These are phyloP conservation scores for Lasiosphaeriaceae sp. DNA, from an alignment of 495 filamentous ascomycete genomes.

Conservation along the genomic window DNA sequence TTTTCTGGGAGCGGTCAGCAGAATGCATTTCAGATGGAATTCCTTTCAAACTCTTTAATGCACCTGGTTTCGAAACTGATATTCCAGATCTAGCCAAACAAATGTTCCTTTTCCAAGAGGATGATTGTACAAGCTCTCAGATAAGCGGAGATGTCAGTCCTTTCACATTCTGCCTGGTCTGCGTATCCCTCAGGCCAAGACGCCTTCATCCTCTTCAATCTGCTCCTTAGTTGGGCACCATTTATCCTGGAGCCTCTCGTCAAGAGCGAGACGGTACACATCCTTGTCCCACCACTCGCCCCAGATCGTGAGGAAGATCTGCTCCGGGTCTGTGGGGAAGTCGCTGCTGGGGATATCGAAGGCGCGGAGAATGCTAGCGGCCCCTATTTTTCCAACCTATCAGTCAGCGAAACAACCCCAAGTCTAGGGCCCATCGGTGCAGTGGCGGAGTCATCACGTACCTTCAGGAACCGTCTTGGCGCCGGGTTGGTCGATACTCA, in stretches of 20 bases:
- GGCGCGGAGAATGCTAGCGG: constrained; percentile 35
- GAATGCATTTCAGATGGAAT: too few species aligned
- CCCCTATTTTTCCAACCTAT: constrained; percentile 22
- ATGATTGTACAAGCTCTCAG: too few species aligned
- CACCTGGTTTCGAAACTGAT: too few species aligned
- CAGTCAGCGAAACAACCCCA: neutral
- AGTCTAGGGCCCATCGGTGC: neutral
- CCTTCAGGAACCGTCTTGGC: constrained; percentile 38
- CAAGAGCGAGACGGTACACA: constrained; percentile 29
- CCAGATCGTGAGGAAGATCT: constrained; percentile 46
- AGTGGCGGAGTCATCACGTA: constrained; percentile 12
- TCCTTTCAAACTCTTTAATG: too few species aligned
- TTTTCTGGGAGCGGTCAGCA: too few species aligned
- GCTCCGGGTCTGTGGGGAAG: constrained; percentile 42
- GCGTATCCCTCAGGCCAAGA: neutral
- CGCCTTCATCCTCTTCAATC: neutral
- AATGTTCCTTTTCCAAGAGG: too few species aligned
- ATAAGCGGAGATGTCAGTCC: too few species aligned
- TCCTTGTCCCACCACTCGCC: constrained; percentile 47
- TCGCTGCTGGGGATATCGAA: constrained; percentile 40
- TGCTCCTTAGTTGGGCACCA: constrained; percentile 14
- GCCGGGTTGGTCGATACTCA: constrained; percentile 25
- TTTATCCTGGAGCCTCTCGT: constrained; percentile 41
- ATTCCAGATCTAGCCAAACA: too few species aligned
- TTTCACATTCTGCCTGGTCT: too few species aligned